A percentile compares a stretch with the other conserved stretches of the same genome.
These are phyloP conservation scores for Candida broadrunensis DNA, from an alignment of 805 yeast genomes.

Conservation along the genomic window DNA sequence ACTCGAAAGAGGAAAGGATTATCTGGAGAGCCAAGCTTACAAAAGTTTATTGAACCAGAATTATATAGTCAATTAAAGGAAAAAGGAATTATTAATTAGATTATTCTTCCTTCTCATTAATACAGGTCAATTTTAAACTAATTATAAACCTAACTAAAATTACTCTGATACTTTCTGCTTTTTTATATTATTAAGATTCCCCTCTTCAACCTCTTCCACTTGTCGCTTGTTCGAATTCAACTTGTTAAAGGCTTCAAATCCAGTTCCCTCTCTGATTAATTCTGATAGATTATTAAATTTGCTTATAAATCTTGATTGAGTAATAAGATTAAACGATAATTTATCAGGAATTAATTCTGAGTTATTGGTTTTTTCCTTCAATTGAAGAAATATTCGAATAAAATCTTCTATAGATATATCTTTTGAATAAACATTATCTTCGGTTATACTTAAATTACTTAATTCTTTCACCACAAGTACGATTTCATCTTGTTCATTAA, in stretches of 20 bases:
- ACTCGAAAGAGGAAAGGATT: slow-evolving; percentile 88
- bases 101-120: background rate
- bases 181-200: background rate
- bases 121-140: background rate
- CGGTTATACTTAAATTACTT: slow-evolving; percentile 22
- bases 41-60: slow-evolving; percentile 64
- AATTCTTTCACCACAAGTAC: slow-evolving; percentile 26
- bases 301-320: slow-evolving; percentile 24
- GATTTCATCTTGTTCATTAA: slow-evolving; percentile 24
- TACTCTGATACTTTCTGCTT: background rate
- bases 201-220: background rate
- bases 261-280: slow-evolving; percentile 14
- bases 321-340: slow-evolving; percentile 16
- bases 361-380: slow-evolving; percentile 10
- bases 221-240: background rate
- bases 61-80: slow-evolving; percentile 52
- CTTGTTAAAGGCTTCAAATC: slow-evolving; percentile 10
- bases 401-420: slow-evolving; percentile 24
- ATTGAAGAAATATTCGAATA: slow-evolving; percentile 17
- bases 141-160: background rate
- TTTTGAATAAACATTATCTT: slow-evolving; percentile 26
- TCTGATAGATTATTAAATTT: slow-evolving; percentile 21
- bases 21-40: slow-evolving; percentile 64
- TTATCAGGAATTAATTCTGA: slow-evolving; percentile 6
- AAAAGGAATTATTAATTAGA: slow-evolving; percentile 35